phyloP scores from a whole-genome alignment of 176 grass and related monocot species.

The Carex scoparia region DNA sequence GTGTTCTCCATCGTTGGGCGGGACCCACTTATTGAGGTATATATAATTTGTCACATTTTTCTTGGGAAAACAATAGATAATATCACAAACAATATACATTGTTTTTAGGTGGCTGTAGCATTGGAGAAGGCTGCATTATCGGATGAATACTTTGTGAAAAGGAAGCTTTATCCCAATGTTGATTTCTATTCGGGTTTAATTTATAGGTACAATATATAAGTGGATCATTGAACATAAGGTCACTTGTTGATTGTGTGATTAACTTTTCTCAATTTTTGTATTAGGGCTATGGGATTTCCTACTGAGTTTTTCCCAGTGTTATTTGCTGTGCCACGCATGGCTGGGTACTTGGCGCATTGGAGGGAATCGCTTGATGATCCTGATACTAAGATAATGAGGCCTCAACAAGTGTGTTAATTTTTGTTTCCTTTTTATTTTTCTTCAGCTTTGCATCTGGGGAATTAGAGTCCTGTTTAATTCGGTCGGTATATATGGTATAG shows the following conservation, averaged over 20 bases:
- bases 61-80: no score
- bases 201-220: slow-evolving; percentile 55
- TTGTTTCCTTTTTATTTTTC: background rate
- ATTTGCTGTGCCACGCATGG: slow-evolving; percentile 93
- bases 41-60: no score
- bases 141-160: slow-evolving; percentile 88
- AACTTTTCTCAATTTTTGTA: slow-evolving; percentile 26
- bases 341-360: slow-evolving; percentile 92
- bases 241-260: background rate
- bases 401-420: slow-evolving; percentile 63
- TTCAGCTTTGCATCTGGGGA: no score
- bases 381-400: slow-evolving; percentile 96
- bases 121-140: slow-evolving; percentile 93
- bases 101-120: no score
- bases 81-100: no score
- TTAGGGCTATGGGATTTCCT: slow-evolving; percentile 96
- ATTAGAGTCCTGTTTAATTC: no score
- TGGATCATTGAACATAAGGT: background rate
- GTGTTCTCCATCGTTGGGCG: slow-evolving; percentile 91
- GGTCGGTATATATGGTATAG: background rate
- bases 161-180: slow-evolving; percentile 98
- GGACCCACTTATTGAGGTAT: slow-evolving; percentile 42
- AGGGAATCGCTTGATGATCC: slow-evolving; percentile 90
- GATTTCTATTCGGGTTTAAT: slow-evolving; percentile 98
- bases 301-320: slow-evolving; percentile 92